Evolutionary conservation across 306 rosid species (phyloP).

Genomic region (Oxytropis ochrocephala): DNA sequence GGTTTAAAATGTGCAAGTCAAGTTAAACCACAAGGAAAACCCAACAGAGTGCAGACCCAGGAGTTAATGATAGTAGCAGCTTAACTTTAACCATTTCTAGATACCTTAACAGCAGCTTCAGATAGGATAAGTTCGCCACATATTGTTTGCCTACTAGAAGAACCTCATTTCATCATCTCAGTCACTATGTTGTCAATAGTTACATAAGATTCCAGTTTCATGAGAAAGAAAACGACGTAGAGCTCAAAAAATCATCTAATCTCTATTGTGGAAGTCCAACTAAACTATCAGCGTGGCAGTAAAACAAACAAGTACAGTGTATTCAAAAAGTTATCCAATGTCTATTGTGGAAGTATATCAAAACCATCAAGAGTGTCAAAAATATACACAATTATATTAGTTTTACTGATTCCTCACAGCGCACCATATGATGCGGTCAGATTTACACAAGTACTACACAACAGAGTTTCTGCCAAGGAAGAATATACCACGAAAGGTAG

Average conservation of each 20-base stretch:
- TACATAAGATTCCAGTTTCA: background rate
- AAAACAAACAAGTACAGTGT: background rate
- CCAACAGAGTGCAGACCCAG: background rate
- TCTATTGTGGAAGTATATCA: background rate
- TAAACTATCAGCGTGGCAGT: background rate
- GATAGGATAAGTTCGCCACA: background rate
- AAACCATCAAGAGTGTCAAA: background rate
- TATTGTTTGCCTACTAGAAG: background rate
- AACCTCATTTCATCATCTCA: background rate
- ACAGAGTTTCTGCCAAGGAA: background rate
- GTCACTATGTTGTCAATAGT: background rate
- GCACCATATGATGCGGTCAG: background rate
- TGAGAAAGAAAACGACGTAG: background rate
- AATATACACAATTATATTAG: background rate
- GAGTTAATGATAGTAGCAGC: background rate
- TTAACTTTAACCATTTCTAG: background rate
- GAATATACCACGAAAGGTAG: background rate
- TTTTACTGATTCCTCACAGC: background rate
- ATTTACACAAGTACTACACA: background rate
- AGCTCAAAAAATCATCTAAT: background rate
- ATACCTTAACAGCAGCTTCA: background rate
- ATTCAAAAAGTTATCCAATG: background rate
- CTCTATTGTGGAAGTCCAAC: background rate
- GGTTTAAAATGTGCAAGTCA: background rate
- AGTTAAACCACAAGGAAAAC: background rate